These are phyloP conservation scores for Periconia digitata DNA, from an alignment of 2,329 filamentous ascomycete species.

Conservation along the genomic window DNA sequence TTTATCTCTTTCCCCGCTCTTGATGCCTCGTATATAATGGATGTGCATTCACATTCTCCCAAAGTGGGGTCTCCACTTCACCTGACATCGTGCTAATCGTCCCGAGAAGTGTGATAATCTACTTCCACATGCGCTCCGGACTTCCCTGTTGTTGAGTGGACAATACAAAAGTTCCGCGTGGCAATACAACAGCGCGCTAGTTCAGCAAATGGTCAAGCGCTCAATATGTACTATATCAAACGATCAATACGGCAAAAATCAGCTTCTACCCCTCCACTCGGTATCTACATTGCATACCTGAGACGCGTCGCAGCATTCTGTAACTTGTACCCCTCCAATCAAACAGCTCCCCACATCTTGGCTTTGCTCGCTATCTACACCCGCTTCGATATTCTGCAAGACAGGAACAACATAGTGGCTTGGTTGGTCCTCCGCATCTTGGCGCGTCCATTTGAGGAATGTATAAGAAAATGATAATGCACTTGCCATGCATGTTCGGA, in stretches of 20 bases:
- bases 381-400: slow-evolving; percentile 9
- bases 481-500: not conserved
- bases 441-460: not conserved
- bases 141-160: not conserved
- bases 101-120: not conserved
- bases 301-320: not conserved
- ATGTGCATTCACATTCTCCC: slow-evolving; percentile 12
- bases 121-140: not conserved
- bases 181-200: not conserved
- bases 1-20: slow-evolving; percentile 21
- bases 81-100: not conserved
- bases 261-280: slow-evolving; percentile 1
- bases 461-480: not conserved
- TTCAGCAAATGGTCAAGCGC: not conserved
- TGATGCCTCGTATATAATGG: slow-evolving; percentile 4
- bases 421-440: slow-evolving; percentile 5
- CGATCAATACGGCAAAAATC: slow-evolving; percentile 5
- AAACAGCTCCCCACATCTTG: slow-evolving; percentile 11
- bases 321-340: slow-evolving; percentile 1
- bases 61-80: slow-evolving; percentile 1
- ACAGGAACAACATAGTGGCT: no score
- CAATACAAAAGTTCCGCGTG: not conserved
- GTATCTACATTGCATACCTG: not conserved
- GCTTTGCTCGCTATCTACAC: slow-evolving; percentile 7
- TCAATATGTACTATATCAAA: slow-evolving; percentile 3